A percentile compares a stretch with the other conserved stretches of the same genome.
These are phyloP conservation scores for Pulveroboletus sp. DNA, from an alignment of 768 basidiomycete genomes.

Conservation along the genomic window DNA sequence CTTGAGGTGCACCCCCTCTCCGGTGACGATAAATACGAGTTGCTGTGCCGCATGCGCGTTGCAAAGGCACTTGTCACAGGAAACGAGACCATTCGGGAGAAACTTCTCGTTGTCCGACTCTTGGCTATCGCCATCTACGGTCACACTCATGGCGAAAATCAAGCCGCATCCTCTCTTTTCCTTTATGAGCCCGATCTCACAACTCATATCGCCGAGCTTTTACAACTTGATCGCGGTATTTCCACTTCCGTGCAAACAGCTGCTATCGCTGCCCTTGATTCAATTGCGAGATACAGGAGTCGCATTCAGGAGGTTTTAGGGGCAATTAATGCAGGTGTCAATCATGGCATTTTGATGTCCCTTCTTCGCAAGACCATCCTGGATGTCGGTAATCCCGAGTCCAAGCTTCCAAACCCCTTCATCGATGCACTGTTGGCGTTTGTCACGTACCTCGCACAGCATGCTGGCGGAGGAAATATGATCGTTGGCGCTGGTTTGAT, in stretches of 20 bases:
- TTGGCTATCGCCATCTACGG: constrained; percentile 90
- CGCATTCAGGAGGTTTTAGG: constrained; percentile 86
- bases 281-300: constrained; percentile 78
- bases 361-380: constrained; percentile 78
- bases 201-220: constrained; percentile 81
- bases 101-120: constrained; percentile 77
- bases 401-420: constrained; percentile 67
- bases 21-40: constrained; percentile 81
- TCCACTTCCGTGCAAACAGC: constrained; percentile 75
- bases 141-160: constrained; percentile 78
- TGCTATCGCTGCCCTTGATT: constrained; percentile 88
- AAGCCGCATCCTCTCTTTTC: constrained; percentile 80
- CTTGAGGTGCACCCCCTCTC: constrained; percentile 69
- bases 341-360: constrained; percentile 92
- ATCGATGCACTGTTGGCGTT: constrained; percentile 85
- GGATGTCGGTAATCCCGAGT: constrained; percentile 66
- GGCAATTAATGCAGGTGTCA: constrained; percentile 92
- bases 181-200: constrained; percentile 94
- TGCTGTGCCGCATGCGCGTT: constrained; percentile 82
- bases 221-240: constrained; percentile 76
- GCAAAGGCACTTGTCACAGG: constrained; percentile 65
- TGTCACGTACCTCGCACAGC: constrained; percentile 82
- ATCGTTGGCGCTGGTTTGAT: constrained; percentile 92
- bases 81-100: constrained; percentile 64
- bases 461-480: constrained; percentile 87